Evolutionary conservation across 2,329 filamentous ascomycete species (phyloP).

Genomic region (Fusarium pilosicola): DNA sequence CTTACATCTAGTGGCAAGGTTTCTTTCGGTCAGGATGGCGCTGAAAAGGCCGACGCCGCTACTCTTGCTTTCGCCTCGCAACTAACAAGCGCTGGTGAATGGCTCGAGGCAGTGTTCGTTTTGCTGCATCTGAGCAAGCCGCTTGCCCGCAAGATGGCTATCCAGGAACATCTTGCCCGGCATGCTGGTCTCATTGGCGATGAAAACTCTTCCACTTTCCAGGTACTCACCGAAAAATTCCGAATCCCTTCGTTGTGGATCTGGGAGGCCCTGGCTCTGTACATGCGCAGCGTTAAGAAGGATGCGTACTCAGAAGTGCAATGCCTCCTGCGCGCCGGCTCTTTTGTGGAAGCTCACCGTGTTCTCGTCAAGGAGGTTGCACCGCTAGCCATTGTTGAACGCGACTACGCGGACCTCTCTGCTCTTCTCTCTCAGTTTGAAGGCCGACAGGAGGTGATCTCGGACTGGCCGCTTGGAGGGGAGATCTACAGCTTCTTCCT

Average conservation of each 20-base stretch:
- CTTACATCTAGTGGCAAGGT: slow-evolving; percentile 63
- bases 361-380: slow-evolving; percentile 85
- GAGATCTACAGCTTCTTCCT: slow-evolving; percentile 78
- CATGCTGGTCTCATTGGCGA: slow-evolving; percentile 75
- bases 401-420: slow-evolving; percentile 77
- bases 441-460: slow-evolving; percentile 67
- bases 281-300: slow-evolving; percentile 77
- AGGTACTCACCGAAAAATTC: slow-evolving; percentile 69
- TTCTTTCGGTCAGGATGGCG: slow-evolving; percentile 63
- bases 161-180: slow-evolving; percentile 78
- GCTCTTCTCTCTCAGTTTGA: slow-evolving; percentile 78
- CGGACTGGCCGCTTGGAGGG: slow-evolving; percentile 82
- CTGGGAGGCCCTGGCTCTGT: slow-evolving; percentile 86
- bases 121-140: slow-evolving; percentile 77
- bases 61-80: slow-evolving; percentile 73
- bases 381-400: slow-evolving; percentile 82
- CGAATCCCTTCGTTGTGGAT: slow-evolving; percentile 82
- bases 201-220: slow-evolving; percentile 66
- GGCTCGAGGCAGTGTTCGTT: slow-evolving; percentile 79
- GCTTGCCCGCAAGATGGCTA: slow-evolving; percentile 69
- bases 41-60: slow-evolving; percentile 71
- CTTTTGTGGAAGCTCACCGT: slow-evolving; percentile 83
- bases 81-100: slow-evolving; percentile 71
- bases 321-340: slow-evolving; percentile 80
- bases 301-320: slow-evolving; percentile 78